Base-by-base conservation (phyloP, 768 basidiomycete genomes). In the Collybia sordida region DNA sequence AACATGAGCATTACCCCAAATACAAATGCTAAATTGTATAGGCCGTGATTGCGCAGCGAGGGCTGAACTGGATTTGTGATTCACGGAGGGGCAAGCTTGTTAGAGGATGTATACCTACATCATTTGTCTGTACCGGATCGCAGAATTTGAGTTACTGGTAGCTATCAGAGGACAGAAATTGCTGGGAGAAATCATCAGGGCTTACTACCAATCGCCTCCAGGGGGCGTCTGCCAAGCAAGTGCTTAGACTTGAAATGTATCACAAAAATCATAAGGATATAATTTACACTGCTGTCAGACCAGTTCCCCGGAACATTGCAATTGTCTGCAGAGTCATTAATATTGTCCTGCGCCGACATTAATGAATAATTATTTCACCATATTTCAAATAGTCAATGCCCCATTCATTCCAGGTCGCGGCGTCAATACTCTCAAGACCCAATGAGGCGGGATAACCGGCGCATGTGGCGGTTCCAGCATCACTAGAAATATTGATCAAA, bases 321-420 rank as follows among this genome's bases (percentile, higher is more conserved):
- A 55, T 81, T 81, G 52, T 81, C 78, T 80, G 37, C 9, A 9
- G 25, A 27, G 11, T 15, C 18, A 17, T 27, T n/a, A 47, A 40
- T 27, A 12, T 23, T 18, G 36, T 24, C 24, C 4, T n/a, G 9
- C 3, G 19, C 18, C 14, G 12, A 19, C 46, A 21, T 23, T 38
- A 3, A 28, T 41, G n/a, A 14, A 28, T 21, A 28, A n/a, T 7
- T 0, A 27, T 12, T 12, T 31, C 9, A 31, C 79, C 79, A 58
- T 82, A 81, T 70, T 81, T 81, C 50, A 82, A 60, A 58, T 80
- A 81, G 52, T 82, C 81, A 36, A 83, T 70, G 5, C 76, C 78
- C 81, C 81, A 83, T 22, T 69, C 70, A 45, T 58, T 67, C 57
- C 77, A 83, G 4, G 80, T 80, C 18, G 70, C 63, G 1, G 80